phyloP scores from a whole-genome alignment of 192 early-diverging fungal species.

The Thamnidium elegans region DNA sequence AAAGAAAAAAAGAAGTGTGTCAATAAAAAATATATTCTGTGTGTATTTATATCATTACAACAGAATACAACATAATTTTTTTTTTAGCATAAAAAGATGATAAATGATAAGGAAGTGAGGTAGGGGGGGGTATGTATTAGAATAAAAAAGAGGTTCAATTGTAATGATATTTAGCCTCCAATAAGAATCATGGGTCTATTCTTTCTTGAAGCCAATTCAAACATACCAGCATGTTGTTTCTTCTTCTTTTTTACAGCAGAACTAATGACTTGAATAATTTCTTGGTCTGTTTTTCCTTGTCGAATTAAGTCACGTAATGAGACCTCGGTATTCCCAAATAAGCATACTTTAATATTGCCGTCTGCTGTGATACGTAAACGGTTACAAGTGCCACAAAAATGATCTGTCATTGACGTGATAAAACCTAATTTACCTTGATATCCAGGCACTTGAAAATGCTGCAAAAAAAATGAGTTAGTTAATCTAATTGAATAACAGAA shows the following conservation, averaged over 20 bases:
- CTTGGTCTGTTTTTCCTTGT: conserved; percentile 55
- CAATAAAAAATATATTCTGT: too few species aligned
- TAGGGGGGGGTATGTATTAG: neutral
- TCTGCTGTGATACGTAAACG: conserved; percentile 90
- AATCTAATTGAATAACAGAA: too few species aligned
- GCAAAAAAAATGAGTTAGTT: too few species aligned
- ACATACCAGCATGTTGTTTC: conserved; percentile 92
- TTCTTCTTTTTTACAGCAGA: conserved; percentile 86
- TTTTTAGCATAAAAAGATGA: too few species aligned
- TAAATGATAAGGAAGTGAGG: neutral
- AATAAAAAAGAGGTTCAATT: neutral
- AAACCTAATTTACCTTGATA: conserved; percentile 91
- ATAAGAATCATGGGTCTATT: conserved; percentile 96
- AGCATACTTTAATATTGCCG: conserved; percentile 89
- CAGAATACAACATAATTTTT: too few species aligned
- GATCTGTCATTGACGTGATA: conserved; percentile 97
- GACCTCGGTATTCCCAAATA: conserved; percentile 93
- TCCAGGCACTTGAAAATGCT: conserved; percentile 73
- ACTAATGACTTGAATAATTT: conserved; percentile 69
- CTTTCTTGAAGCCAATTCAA: conserved; percentile 73
- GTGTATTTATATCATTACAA: too few species aligned
- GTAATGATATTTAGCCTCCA: conserved; percentile 62
- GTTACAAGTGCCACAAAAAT: conserved; percentile 95
- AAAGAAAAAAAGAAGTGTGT: too few species aligned
- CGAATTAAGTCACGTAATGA: conserved; percentile 80